Evolutionary conservation across 495 filamentous ascomycete species (phyloP).

Genomic region (Mycothermus thermophilus): DNA sequence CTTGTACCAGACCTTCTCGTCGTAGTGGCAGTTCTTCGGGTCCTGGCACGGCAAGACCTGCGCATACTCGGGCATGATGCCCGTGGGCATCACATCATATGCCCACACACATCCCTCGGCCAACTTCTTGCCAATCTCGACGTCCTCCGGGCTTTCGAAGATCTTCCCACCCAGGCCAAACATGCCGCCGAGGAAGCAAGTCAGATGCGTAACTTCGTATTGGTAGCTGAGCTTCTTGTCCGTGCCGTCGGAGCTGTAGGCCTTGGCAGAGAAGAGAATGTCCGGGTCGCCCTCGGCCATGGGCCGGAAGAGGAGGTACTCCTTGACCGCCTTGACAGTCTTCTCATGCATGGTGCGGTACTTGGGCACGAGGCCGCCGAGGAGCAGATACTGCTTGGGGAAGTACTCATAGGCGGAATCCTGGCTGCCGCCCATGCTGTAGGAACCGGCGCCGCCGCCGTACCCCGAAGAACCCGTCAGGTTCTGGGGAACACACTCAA

Average conservation of each 20-base stretch:
- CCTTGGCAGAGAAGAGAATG: slow-evolving; percentile 57
- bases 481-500: slow-evolving; percentile 42
- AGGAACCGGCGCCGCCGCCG: slow-evolving; percentile 25
- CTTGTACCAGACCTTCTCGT: slow-evolving; percentile 50
- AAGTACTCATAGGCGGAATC: slow-evolving; percentile 95
- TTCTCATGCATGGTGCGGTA: slow-evolving; percentile 73
- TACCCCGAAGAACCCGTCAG: slow-evolving; percentile 27
- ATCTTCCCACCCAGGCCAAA: slow-evolving; percentile 76
- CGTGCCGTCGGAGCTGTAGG: slow-evolving; percentile 25
- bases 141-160: slow-evolving; percentile 64
- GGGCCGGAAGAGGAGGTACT: slow-evolving; percentile 70
- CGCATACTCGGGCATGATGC: slow-evolving; percentile 83
- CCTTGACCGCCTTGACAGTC: slow-evolving; percentile 52
- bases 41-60: slow-evolving; percentile 53
- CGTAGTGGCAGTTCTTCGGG: slow-evolving; percentile 55
- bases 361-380: slow-evolving; percentile 70
- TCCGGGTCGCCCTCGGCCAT: slow-evolving; percentile 65
- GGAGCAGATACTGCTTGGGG: slow-evolving; percentile 64
- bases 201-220: slow-evolving; percentile 61
- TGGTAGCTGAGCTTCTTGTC: slow-evolving; percentile 27
- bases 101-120: slow-evolving; percentile 93
- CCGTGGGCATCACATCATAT: slow-evolving; percentile 64
- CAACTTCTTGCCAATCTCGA: slow-evolving; percentile 69
- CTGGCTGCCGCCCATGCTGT: slow-evolving; percentile 61
- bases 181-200: slow-evolving; percentile 92